A percentile compares a stretch with the other conserved stretches of the same genome.
These are phyloP conservation scores for Pichia norvegensis DNA, from an alignment of 1,139 yeast species.

Conservation along the genomic window DNA sequence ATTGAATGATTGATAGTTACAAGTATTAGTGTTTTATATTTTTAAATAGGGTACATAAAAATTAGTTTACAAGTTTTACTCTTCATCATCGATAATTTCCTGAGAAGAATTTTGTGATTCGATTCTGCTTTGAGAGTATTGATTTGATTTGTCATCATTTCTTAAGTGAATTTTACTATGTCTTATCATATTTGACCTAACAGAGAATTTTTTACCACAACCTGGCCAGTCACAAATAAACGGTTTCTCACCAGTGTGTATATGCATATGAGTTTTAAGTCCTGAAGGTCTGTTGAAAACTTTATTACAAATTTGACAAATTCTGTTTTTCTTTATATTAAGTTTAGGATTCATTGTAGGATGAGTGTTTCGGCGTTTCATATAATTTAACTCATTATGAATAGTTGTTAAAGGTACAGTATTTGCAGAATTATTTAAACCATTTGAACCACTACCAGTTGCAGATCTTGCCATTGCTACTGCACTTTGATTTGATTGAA, in stretches of 20 bases:
- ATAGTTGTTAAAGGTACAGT: background rate
- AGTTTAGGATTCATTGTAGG: conserved; percentile 1
- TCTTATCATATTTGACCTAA: conserved; percentile 72
- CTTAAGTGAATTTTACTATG: conserved; percentile 59
- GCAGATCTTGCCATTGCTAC: background rate
- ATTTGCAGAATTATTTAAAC: background rate
- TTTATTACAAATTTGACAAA: conserved; percentile 66
- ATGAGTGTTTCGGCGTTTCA: conserved; percentile 3
- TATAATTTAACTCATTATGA: background rate
- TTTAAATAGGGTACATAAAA: too few relatives aligned
- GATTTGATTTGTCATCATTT: conserved; percentile 10
- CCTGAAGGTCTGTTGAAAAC: conserved; percentile 77
- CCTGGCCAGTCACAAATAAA: conserved; percentile 57
- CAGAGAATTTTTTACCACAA: conserved; percentile 69
- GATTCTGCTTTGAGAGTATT: background rate
- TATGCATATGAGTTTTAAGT: conserved; percentile 68
- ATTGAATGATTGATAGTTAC: background rate
- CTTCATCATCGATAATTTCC: background rate
- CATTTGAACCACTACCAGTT: background rate
- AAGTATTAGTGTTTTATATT: too few relatives aligned
- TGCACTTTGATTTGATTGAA: background rate
- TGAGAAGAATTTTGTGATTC: background rate
- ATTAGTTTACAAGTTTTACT: too few relatives aligned
- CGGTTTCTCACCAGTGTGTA: conserved; percentile 85
- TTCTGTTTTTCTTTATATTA: conserved; percentile 24